Evolutionary conservation across 306 rosid genomes (phyloP).

Genomic region (Neltuma alba): DNA sequence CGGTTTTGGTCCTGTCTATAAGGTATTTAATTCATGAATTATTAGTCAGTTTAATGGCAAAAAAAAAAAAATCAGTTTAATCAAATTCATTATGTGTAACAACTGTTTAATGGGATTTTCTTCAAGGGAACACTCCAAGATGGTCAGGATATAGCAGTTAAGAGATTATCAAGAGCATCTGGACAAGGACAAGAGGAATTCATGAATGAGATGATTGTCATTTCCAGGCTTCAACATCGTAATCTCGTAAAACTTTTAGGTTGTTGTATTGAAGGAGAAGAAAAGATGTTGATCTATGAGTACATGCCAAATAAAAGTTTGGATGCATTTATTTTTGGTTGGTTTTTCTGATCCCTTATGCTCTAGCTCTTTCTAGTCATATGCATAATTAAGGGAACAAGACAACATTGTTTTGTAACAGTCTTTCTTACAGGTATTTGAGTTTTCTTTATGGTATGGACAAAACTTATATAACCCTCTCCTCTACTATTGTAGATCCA

Average conservation of each 20-base stretch:
- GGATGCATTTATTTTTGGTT: conserved; percentile 42
- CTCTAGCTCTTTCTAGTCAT: neutral
- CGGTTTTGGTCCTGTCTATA: neutral
- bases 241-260: neutral
- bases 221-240: neutral
- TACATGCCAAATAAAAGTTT: conserved; percentile 31
- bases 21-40: neutral
- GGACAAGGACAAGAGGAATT: conserved; percentile 26
- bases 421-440: neutral
- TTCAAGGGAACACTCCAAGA: conserved; percentile 36
- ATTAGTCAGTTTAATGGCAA: too few relatives aligned
- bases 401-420: neutral
- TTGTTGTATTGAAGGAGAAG: neutral
- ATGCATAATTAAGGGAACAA: neutral
- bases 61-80: too few relatives aligned
- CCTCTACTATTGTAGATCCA: neutral
- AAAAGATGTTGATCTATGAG: neutral
- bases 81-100: neutral
- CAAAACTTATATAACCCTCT: neutral
- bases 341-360: neutral
- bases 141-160: conserved; percentile 39
- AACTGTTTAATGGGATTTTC: neutral
- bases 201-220: neutral
- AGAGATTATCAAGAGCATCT: conserved; percentile 42
- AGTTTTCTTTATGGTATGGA: neutral